Evolutionary conservation across 805 yeast genomes (phyloP).

Genomic region (Grigorovia yakushimaensis): DNA sequence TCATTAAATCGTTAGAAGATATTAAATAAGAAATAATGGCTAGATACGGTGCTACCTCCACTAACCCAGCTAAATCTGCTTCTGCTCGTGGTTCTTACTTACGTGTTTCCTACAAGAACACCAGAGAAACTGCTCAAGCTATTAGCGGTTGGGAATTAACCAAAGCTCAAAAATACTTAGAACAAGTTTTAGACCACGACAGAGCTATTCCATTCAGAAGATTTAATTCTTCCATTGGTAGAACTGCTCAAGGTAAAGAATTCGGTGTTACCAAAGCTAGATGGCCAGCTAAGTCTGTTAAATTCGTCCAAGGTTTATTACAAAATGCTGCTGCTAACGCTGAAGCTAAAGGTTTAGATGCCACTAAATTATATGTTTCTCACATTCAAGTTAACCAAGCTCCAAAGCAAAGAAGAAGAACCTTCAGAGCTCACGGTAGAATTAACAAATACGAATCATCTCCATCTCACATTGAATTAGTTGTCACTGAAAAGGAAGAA

Average conservation of each 20-base stretch:
- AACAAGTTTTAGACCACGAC: constrained; percentile 93
- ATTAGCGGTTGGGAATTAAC: constrained; percentile 95
- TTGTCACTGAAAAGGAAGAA: constrained; percentile 92
- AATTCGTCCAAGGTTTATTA: constrained; percentile 87
- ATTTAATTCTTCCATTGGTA: constrained; percentile 92
- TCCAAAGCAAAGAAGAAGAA: constrained; percentile 99
- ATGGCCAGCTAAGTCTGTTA: constrained; percentile 99
- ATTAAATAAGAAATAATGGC: constrained; percentile 50
- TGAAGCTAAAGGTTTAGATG: constrained; percentile 97
- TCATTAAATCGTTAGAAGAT: neutral
- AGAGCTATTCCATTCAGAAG: constrained; percentile 99
- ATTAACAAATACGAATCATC: constrained; percentile 97
- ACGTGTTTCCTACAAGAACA: constrained; percentile 99
- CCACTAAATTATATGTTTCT: constrained; percentile 84
- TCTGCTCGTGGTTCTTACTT: constrained; percentile 99
- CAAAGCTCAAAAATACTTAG: constrained; percentile 92
- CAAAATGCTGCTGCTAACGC: constrained; percentile 98
- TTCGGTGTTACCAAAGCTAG: constrained; percentile 99
- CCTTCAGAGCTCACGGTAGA: constrained; percentile 99
- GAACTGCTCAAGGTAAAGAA: constrained; percentile 99
- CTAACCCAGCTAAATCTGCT: constrained; percentile 99
- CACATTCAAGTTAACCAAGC: constrained; percentile 99
- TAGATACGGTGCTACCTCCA: constrained; percentile 98
- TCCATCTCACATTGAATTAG: constrained; percentile 98
- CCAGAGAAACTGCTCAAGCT: constrained; percentile 99